phyloP scores from a whole-genome alignment of 2,329 filamentous ascomycete species.

The Scolecobasidium constrictum region DNA sequence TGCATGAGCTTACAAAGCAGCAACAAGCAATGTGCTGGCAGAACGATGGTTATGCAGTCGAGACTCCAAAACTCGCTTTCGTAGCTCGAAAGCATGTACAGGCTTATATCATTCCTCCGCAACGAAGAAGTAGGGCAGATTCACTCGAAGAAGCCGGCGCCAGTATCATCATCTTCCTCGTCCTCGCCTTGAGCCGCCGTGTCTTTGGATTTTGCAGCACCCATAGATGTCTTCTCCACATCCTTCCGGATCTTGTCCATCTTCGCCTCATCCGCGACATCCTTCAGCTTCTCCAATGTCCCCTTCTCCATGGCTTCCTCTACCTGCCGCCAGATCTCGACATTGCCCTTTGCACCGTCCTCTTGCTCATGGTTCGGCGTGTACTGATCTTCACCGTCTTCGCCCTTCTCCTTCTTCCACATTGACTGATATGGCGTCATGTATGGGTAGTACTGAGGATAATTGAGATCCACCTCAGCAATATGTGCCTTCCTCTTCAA shows the following conservation, averaged over 20 bases:
- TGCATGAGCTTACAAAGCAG: too few species aligned
- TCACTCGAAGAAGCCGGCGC: slow-evolving; percentile 8
- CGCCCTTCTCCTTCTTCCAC: slow-evolving; percentile 29
- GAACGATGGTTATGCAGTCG: too few species aligned
- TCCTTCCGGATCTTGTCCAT: not conserved
- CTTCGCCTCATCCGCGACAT: slow-evolving; percentile 31
- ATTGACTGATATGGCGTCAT: slow-evolving; percentile 57
- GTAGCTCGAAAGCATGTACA: too few species aligned
- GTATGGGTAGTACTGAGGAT: slow-evolving; percentile 62
- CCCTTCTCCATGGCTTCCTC: slow-evolving; percentile 54
- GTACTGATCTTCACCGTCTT: slow-evolving; percentile 19
- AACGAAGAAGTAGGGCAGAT: not conserved
- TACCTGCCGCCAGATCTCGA: slow-evolving; percentile 57
- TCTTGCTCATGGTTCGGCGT: slow-evolving; percentile 21
- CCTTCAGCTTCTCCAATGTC: slow-evolving; percentile 43
- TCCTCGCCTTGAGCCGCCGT: not conserved
- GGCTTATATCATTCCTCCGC: too few species aligned
- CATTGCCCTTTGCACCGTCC: slow-evolving; percentile 28
- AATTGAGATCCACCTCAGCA: slow-evolving; percentile 64
- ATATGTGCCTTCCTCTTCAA: slow-evolving; percentile 52
- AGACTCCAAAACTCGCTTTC: too few species aligned
- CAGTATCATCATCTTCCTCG: slow-evolving; percentile 3
- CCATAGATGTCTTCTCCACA: not conserved
- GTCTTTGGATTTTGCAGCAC: not conserved
- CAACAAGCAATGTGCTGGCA: too few species aligned